A percentile compares a stretch with the other conserved stretches of the same genome.
Conservation (phyloP, 1,139 yeast genomes). For the Magnusiomyces suaveolens region DNA sequence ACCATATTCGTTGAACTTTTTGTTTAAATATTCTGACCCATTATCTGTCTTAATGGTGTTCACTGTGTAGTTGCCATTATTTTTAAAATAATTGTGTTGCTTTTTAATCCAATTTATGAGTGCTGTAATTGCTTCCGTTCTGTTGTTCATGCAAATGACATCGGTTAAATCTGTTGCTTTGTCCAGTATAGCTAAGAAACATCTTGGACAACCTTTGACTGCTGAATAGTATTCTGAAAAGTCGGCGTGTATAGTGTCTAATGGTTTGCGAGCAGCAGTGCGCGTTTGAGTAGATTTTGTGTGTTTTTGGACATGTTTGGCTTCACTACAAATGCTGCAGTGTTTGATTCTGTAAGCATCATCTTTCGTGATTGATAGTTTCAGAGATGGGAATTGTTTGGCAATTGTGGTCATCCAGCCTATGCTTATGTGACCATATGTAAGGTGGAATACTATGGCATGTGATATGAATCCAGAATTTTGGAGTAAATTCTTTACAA, state of each 20-base stretch:
- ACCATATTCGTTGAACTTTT: no score
- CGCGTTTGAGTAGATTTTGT: neutral
- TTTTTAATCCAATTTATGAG: neutral
- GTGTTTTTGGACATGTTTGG: neutral
- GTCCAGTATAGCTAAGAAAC: neutral
- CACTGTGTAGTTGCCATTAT: no score
- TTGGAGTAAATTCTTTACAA: neutral
- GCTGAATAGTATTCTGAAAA: neutral
- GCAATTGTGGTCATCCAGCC: neutral
- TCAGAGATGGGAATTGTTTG: neutral
- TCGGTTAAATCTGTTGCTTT: neutral
- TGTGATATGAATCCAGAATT: neutral
- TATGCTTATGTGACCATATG: neutral
- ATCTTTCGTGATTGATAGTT: neutral
- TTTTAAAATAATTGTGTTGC: no score
- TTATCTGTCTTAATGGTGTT: no score
- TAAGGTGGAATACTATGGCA: neutral
- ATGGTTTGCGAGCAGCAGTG: neutral
- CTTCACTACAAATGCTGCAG: neutral
- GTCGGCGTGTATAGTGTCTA: neutral
- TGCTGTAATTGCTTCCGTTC: neutral
- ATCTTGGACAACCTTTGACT: neutral
- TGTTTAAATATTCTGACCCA: no score
- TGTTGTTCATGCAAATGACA: no score
- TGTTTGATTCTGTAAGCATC: no score